A percentile compares a stretch with the other conserved stretches of the same genome.
phyloP scores from a whole-genome alignment of 1,139 yeast genomes.

The Suzukiozyma palmioleophila region DNA sequence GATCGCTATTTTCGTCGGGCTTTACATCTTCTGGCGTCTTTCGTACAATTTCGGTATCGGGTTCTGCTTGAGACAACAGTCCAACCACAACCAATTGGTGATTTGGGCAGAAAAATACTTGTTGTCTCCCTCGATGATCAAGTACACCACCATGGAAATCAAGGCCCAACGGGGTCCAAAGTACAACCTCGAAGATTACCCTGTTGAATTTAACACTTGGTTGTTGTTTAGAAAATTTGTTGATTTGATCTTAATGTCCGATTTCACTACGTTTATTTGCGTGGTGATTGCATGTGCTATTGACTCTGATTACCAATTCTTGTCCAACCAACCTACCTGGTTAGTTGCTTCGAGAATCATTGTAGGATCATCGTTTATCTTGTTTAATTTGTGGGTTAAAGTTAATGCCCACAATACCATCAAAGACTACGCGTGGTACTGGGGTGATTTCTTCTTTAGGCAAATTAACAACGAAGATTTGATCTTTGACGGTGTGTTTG shows the following conservation, averaged over 20 bases:
- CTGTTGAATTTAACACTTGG: constrained; percentile 84
- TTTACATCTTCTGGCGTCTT: constrained; percentile 74
- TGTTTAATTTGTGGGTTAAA: constrained; percentile 83
- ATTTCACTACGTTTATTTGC: constrained; percentile 72
- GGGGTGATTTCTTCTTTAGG: constrained; percentile 91
- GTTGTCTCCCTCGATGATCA: constrained; percentile 42
- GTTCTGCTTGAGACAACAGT: constrained; percentile 61
- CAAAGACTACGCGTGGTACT: constrained; percentile 91
- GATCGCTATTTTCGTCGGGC: constrained; percentile 42
- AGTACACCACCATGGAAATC: constrained; percentile 41
- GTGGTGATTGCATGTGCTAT: constrained; percentile 59
- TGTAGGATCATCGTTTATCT: constrained; percentile 47
- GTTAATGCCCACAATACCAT: constrained; percentile 86
- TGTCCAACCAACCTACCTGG: constrained; percentile 31
- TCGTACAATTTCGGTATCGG: constrained; percentile 83
- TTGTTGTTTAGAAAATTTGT: constrained; percentile 74
- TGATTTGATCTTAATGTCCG: constrained; percentile 82
- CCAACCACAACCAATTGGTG: constrained; percentile 54
- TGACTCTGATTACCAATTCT: constrained; percentile 37
- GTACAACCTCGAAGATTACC: constrained; percentile 49
- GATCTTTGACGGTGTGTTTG: constrained; percentile 87
- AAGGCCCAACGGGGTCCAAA: constrained; percentile 56
- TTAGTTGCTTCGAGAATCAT: constrained; percentile 33
- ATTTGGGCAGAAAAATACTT: constrained; percentile 49
- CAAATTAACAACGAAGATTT: constrained; percentile 70